Evolutionary conservation across 768 basidiomycete genomes (phyloP).

Genomic region (Suillus brevipes): DNA sequence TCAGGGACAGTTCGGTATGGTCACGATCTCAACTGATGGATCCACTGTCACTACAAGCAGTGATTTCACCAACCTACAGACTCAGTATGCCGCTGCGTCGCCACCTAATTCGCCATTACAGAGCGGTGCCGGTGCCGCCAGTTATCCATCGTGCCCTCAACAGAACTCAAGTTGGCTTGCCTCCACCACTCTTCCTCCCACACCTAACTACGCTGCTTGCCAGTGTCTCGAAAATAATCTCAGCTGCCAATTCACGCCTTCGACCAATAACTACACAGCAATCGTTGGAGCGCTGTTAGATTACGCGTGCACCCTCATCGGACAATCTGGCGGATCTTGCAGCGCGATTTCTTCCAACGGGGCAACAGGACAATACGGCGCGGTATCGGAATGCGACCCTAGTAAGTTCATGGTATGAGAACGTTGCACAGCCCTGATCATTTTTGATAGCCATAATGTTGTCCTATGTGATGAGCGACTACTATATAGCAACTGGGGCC

Average conservation of each 20-base stretch:
- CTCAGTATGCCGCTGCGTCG: slow-evolving; percentile 58
- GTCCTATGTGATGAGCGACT: slow-evolving; percentile 80
- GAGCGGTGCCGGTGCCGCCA: slow-evolving; percentile 49
- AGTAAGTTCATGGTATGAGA: slow-evolving; percentile 42
- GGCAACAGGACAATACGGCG: slow-evolving; percentile 71
- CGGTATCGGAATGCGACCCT: slow-evolving; percentile 76
- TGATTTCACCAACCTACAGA: slow-evolving; percentile 67
- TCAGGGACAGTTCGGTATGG: slow-evolving; percentile 81
- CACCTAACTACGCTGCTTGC: slow-evolving; percentile 82
- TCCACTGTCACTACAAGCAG: slow-evolving; percentile 63
- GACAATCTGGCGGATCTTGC: slow-evolving; percentile 61
- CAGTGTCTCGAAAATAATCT: slow-evolving; percentile 67
- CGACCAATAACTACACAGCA: slow-evolving; percentile 57
- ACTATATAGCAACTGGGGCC: slow-evolving; percentile 64
- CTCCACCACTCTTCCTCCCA: slow-evolving; percentile 72
- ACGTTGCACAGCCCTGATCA: not conserved
- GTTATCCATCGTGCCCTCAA: slow-evolving; percentile 63
- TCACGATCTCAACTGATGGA: slow-evolving; percentile 67
- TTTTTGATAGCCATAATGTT: slow-evolving; percentile 63
- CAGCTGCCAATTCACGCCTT: slow-evolving; percentile 72
- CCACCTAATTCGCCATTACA: slow-evolving; percentile 65
- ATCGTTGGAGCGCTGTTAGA: slow-evolving; percentile 64
- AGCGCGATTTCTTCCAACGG: slow-evolving; percentile 73
- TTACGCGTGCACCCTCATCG: slow-evolving; percentile 68
- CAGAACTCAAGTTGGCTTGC: slow-evolving; percentile 61